Conservation (phyloP, 306 rosid species). For the Coriaria nepalensis region DNA sequence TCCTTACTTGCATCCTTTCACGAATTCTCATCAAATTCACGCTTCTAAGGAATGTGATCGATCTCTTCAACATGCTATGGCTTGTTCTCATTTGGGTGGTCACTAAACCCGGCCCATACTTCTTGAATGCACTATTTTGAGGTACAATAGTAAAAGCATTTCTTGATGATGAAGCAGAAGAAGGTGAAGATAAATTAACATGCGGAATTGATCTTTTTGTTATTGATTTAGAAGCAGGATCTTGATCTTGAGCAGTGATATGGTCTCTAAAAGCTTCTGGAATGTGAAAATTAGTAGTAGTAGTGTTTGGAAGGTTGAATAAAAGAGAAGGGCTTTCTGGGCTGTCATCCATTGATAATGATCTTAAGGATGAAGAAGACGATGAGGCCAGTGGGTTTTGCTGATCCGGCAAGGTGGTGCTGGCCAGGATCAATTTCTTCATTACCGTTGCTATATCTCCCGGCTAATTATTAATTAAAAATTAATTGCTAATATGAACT, state of each 20-base stretch:
- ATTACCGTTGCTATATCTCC: background rate
- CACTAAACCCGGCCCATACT: background rate
- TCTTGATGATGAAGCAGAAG: background rate
- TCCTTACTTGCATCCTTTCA: background rate
- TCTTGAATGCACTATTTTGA: background rate
- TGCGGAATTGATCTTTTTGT: background rate
- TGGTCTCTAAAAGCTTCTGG: no score
- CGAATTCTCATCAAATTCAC: background rate
- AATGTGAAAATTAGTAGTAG: background rate
- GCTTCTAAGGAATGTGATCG: background rate
- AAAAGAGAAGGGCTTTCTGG: constrained; percentile 4
- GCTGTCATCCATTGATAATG: background rate
- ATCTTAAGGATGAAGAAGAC: background rate
- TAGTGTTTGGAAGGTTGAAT: background rate
- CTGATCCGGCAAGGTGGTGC: no score
- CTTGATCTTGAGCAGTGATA: no score
- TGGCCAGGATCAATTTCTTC: background rate
- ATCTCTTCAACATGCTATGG: constrained; percentile 6
- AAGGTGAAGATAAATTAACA: background rate
- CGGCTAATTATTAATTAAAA: background rate
- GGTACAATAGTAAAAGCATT: background rate
- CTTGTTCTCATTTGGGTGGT: background rate
- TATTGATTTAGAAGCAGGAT: no score
- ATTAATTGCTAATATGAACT: no score
- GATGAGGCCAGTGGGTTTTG: background rate